phyloP scores from a whole-genome alignment of 2,329 filamentous ascomycete genomes.

The Paecilomyces fulvus region DNA sequence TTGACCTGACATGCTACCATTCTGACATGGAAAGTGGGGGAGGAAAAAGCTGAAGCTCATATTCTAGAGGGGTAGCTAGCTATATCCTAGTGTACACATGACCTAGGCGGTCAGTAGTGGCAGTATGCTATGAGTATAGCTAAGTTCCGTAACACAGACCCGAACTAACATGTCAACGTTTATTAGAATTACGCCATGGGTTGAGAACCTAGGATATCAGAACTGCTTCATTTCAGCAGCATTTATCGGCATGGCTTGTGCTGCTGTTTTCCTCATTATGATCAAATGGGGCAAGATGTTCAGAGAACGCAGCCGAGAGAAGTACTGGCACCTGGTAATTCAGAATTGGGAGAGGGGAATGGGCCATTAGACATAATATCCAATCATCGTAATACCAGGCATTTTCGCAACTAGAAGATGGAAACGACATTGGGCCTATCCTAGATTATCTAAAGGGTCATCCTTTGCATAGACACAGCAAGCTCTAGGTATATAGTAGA shows the following conservation, averaged over 20 bases:
- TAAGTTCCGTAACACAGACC: too few relatives aligned
- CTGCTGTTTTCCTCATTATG: slow-evolving; percentile 32
- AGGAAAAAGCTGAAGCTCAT: too few relatives aligned
- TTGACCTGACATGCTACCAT: too few relatives aligned
- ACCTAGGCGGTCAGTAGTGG: too few relatives aligned
- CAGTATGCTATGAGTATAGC: too few relatives aligned
- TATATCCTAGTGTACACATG: neutral
- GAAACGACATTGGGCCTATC: too few relatives aligned
- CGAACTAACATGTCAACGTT: neutral
- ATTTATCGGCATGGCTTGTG: slow-evolving; percentile 28
- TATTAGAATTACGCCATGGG: slow-evolving; percentile 39
- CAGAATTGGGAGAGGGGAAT: slow-evolving; percentile 27
- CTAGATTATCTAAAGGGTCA: too few relatives aligned
- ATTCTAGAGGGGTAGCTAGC: too few relatives aligned
- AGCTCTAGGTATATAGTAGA: too few relatives aligned
- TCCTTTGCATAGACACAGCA: too few relatives aligned
- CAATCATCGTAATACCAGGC: neutral
- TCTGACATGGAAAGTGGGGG: too few relatives aligned
- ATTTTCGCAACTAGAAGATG: too few relatives aligned
- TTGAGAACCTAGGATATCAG: slow-evolving; percentile 35
- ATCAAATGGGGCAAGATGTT: slow-evolving; percentile 31
- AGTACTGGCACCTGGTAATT: slow-evolving; percentile 29
- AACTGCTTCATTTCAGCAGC: slow-evolving; percentile 38
- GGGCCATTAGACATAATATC: slow-evolving; percentile 13
- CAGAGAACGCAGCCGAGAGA: slow-evolving; percentile 23